phyloP scores from a whole-genome alignment of 768 basidiomycete genomes.

The Kwoniella botswanensis region DNA sequence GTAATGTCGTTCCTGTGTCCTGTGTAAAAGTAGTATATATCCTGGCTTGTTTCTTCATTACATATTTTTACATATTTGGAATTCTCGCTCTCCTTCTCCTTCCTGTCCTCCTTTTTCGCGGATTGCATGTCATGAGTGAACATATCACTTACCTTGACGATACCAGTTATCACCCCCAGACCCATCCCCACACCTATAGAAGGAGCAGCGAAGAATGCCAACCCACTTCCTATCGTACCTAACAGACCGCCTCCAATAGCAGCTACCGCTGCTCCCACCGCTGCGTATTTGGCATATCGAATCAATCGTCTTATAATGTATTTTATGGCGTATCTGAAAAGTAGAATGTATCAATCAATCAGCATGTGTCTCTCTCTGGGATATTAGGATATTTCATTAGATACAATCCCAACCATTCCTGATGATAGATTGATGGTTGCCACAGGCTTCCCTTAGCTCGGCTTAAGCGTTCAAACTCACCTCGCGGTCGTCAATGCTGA shows the following conservation, averaged over 20 bases:
- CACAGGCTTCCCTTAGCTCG: too few species aligned
- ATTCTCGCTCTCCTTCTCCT: too few species aligned
- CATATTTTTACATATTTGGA: too few species aligned
- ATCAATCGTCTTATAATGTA: constrained; percentile 43
- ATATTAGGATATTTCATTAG: too few species aligned
- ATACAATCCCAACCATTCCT: too few species aligned
- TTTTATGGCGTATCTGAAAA: constrained; percentile 43
- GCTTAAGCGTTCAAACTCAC: constrained; percentile 24
- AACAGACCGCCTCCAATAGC: constrained; percentile 39
- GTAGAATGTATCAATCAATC: not conserved
- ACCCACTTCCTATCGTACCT: constrained; percentile 46
- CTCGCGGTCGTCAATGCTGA: constrained; percentile 43
- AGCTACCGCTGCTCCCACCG: constrained; percentile 41
- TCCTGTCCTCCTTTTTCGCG: too few species aligned
- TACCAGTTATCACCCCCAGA: constrained; percentile 44
- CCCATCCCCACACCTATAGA: constrained; percentile 43
- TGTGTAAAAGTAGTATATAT: too few species aligned
- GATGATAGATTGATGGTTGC: too few species aligned
- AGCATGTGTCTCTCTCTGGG: not conserved
- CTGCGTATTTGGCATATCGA: constrained; percentile 53
- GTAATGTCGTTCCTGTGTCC: too few species aligned
- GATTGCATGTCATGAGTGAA: too few species aligned
- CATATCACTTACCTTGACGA: constrained; percentile 37
- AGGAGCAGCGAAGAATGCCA: constrained; percentile 54
- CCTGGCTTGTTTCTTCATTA: too few species aligned